A percentile compares a stretch with the other conserved stretches of the same genome.
These are phyloP conservation scores for Hawksworthiomyces lignivorus DNA, from an alignment of 2,329 filamentous ascomycete genomes.

Conservation along the genomic window DNA sequence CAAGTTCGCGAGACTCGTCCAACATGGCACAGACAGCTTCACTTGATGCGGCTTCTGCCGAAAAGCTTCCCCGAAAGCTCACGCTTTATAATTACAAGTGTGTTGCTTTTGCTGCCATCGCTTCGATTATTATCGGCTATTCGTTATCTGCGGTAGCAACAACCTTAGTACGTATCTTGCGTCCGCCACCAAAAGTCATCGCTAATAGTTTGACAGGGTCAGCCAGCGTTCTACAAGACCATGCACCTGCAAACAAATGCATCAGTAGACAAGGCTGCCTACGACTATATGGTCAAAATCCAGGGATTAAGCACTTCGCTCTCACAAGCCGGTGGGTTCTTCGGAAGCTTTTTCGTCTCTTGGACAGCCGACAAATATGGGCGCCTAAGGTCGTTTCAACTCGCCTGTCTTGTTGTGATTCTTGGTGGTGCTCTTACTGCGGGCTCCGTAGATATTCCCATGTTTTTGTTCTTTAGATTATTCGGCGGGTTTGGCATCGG, in stretches of 20 bases:
- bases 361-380: constrained; percentile 2
- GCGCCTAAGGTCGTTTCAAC: constrained; percentile 3
- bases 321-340: constrained; percentile 2
- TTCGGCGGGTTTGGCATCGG: constrained; percentile 2
- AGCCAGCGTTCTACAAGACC: constrained; percentile 1
- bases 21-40: no score
- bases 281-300: background rate
- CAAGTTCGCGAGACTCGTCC: no score
- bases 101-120: constrained; percentile 2
- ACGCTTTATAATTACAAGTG: constrained; percentile 4
- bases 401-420: background rate
- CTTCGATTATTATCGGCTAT: constrained; percentile 5
- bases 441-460: constrained; percentile 1
- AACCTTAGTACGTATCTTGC: background rate
- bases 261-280: background rate
- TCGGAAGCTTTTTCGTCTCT: constrained; percentile 1
- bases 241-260: constrained; percentile 1
- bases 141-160: constrained; percentile 4
- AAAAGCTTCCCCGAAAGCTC: background rate
- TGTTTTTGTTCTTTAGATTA: constrained; percentile 2
- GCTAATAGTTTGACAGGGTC: no score
- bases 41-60: no score
- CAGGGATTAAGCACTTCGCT: constrained; percentile 5
- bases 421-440: background rate
- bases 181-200: background rate